Percentiles rank a stretch among this genome's conserved stretches.
Conservation (phyloP, 331 rosid genomes). For the Malus hybrid region DNA sequence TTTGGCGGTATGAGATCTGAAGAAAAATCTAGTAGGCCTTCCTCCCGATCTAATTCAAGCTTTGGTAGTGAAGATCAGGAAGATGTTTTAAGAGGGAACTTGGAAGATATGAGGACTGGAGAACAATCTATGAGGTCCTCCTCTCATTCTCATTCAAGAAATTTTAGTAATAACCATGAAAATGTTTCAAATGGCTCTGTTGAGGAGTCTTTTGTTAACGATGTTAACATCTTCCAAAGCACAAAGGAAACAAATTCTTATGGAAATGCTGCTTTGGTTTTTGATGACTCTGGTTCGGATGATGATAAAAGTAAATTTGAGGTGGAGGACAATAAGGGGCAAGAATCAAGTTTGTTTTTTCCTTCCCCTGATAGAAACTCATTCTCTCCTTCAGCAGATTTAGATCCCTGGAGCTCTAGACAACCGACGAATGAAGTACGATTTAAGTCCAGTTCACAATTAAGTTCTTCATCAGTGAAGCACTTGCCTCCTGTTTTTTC, state of each 20-base stretch:
- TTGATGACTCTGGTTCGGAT: slow-evolving; percentile 76
- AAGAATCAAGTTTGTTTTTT: slow-evolving; percentile 33
- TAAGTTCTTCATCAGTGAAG: slow-evolving; percentile 21
- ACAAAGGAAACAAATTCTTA: slow-evolving; percentile 27
- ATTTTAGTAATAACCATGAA: slow-evolving; percentile 21
- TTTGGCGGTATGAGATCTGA: slow-evolving; percentile 33
- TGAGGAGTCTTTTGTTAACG: slow-evolving; percentile 35
- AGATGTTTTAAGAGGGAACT: slow-evolving; percentile 29
- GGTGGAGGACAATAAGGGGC: slow-evolving; percentile 24
- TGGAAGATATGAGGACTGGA: slow-evolving; percentile 26
- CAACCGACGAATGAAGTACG: slow-evolving; percentile 27
- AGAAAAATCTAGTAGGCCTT: slow-evolving; percentile 16
- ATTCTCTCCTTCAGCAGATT: slow-evolving; percentile 25
- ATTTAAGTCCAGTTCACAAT: slow-evolving; percentile 25
- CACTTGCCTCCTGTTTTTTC: slow-evolving; percentile 23
- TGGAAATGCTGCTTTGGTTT: slow-evolving; percentile 37
- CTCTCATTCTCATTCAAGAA: slow-evolving; percentile 36
- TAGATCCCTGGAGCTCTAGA: slow-evolving; percentile 36
- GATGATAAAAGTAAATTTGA: slow-evolving; percentile 43
- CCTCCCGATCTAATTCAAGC: slow-evolving; percentile 41
- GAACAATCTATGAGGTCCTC: slow-evolving; percentile 28
- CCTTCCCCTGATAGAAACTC: slow-evolving; percentile 36
- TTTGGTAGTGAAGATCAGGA: slow-evolving; percentile 27
- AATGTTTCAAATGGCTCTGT: slow-evolving; percentile 23
- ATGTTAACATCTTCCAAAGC: slow-evolving; percentile 24